Percentiles rank a stretch among this genome's conserved stretches.
Evolutionary conservation across 306 rosid genomes (phyloP).

Genomic region (Vigna trinervia): DNA sequence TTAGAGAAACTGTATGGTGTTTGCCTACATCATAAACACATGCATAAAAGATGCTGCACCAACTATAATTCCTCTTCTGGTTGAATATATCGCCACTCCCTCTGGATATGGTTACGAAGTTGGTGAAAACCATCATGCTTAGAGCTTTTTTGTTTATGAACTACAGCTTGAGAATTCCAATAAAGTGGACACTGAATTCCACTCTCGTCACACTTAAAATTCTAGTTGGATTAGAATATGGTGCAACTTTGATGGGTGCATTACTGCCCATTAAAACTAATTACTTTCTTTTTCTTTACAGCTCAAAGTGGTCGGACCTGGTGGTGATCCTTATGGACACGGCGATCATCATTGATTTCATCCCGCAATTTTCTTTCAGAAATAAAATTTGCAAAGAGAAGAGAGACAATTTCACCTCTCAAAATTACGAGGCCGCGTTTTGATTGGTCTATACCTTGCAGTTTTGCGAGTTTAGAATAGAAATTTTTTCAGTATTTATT

Average conservation of each 20-base stretch:
- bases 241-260: neutral
- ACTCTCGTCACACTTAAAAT: neutral
- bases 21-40: neutral
- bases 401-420: conserved; percentile 56
- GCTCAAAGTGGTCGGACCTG: conserved; percentile 97
- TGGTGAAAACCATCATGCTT: conserved; percentile 1
- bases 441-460: conserved; percentile 50
- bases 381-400: conserved; percentile 58
- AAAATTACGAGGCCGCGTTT: conserved; percentile 53
- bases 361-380: conserved; percentile 48
- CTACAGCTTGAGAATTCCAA: neutral
- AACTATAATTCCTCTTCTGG: neutral
- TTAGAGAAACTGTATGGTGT: neutral
- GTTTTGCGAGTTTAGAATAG: conserved; percentile 55
- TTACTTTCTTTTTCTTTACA: conserved; percentile 49
- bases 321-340: conserved; percentile 85
- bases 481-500: conserved; percentile 53
- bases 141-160: conserved; percentile 1
- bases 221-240: neutral
- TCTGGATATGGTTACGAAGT: neutral
- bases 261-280: conserved; percentile 31
- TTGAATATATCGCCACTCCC: neutral
- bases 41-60: neutral
- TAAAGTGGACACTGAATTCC: neutral
- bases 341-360: conserved; percentile 69